phyloP scores from a whole-genome alignment of 2,329 filamentous ascomycete genomes.

The Sporothrix schenckii region DNA sequence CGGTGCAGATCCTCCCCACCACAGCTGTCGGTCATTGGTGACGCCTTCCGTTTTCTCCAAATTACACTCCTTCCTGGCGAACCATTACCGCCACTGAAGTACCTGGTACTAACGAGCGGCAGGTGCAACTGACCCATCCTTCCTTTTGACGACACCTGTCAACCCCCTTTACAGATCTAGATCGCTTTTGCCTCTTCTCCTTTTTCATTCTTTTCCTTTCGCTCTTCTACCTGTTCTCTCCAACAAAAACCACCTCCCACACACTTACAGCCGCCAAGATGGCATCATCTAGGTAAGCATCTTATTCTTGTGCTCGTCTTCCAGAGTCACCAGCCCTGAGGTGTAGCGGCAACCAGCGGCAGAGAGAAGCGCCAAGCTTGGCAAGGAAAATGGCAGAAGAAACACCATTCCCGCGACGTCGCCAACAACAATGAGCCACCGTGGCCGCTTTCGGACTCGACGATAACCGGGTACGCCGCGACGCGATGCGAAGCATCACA shows the following conservation, averaged over 20 bases:
- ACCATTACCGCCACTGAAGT: neutral
- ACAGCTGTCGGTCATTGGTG: neutral
- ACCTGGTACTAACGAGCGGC: neutral
- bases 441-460: constrained; percentile 11
- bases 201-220: constrained; percentile 10
- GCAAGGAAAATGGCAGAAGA: neutral
- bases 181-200: constrained; percentile 26
- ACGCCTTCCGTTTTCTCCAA: neutral
- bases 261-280: constrained; percentile 28
- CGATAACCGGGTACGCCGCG: neutral
- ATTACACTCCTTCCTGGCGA: neutral
- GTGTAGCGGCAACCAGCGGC: constrained; percentile 19
- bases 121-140: constrained; percentile 17
- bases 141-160: constrained; percentile 30
- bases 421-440: neutral
- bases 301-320: neutral
- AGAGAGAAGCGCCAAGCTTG: constrained; percentile 2
- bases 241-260: neutral
- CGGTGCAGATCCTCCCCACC: constrained; percentile 17
- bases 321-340: neutral
- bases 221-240: neutral
- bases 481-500: neutral
- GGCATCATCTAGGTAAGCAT: constrained; percentile 36
- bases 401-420: neutral
- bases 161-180: constrained; percentile 19